A percentile compares a stretch with the other conserved stretches of the same genome.
phyloP scores from a whole-genome alignment of 768 basidiomycete genomes.

The Lactifluus volemus region DNA sequence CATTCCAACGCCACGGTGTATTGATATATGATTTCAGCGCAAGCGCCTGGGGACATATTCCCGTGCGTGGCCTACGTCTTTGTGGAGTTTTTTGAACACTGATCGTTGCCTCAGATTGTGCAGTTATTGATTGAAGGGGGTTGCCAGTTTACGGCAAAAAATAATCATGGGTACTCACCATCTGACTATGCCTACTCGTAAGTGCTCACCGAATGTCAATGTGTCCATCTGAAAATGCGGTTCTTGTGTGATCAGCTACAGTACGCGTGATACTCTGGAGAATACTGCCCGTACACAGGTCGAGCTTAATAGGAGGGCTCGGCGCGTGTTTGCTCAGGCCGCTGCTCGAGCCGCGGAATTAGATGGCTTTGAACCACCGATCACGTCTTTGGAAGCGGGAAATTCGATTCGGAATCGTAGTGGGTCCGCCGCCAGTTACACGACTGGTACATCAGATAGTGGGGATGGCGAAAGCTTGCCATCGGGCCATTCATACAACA shows the following conservation, averaged over 20 bases:
- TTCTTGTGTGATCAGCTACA: conserved; percentile 39
- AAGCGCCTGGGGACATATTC: conserved; percentile 79
- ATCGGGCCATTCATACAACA: conserved; percentile 14
- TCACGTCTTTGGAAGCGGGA: conserved; percentile 40
- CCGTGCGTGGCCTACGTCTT: conserved; percentile 38
- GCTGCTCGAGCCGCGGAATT: conserved; percentile 59
- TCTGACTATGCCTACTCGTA: conserved; percentile 91
- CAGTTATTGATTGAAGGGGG: conserved; percentile 85
- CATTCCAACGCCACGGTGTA: neutral
- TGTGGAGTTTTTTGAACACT: conserved; percentile 18
- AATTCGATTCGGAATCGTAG: conserved; percentile 22
- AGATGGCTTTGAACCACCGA: conserved; percentile 33
- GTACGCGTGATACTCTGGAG: conserved; percentile 68
- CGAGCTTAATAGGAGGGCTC: conserved; percentile 69
- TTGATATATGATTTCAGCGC: conserved; percentile 41
- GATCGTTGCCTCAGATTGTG: conserved; percentile 45
- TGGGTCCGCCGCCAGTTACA: conserved; percentile 21
- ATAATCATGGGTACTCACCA: conserved; percentile 87
- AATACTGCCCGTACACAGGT: conserved; percentile 73
- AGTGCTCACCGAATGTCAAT: conserved; percentile 24
- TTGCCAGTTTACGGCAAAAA: conserved; percentile 72
- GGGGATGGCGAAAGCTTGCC: conserved; percentile 20
- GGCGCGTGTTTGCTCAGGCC: conserved; percentile 67
- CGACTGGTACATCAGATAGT: conserved; percentile 26
- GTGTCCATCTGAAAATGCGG: conserved; percentile 18